These are phyloP conservation scores for Dioscorea alata DNA, from an alignment of 106 monocot genomes.

Conservation along the genomic window DNA sequence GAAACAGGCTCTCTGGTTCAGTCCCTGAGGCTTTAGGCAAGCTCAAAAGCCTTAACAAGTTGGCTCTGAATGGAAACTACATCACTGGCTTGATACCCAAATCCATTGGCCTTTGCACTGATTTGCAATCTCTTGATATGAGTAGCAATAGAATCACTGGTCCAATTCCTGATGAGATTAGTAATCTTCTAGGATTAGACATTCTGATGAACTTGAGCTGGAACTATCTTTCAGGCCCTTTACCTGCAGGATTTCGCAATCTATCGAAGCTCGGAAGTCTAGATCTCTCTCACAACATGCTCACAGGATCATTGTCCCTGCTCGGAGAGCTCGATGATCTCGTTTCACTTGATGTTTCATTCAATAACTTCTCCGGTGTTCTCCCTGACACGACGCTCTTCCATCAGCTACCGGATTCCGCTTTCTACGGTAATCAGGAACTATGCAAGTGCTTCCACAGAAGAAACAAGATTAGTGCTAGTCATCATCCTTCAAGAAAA, in stretches of 20 bases:
- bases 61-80: slow-evolving; percentile 15
- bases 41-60: slow-evolving; percentile 17
- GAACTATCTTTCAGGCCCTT: slow-evolving; percentile 22
- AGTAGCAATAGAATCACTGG: slow-evolving; percentile 20
- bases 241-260: slow-evolving; percentile 10
- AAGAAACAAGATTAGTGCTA: not conserved
- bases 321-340: slow-evolving; percentile 20
- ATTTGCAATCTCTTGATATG: slow-evolving; percentile 21
- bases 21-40: slow-evolving; percentile 16
- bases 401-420: slow-evolving; percentile 13
- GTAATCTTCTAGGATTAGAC: slow-evolving; percentile 10
- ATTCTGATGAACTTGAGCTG: slow-evolving; percentile 27
- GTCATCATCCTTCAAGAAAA: not conserved
- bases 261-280: slow-evolving; percentile 21
- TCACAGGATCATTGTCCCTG: slow-evolving; percentile 12
- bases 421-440: slow-evolving; percentile 13
- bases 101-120: slow-evolving; percentile 9
- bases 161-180: slow-evolving; percentile 14
- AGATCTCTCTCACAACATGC: slow-evolving; percentile 28
- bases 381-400: slow-evolving; percentile 18
- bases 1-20: slow-evolving; percentile 11
- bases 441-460: slow-evolving; percentile 13
- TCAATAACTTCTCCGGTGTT: slow-evolving; percentile 24
- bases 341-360: slow-evolving; percentile 17
- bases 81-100: slow-evolving; percentile 18